Percentiles rank a stretch among this genome's conserved stretches.
These are phyloP conservation scores for Trypanosoma brucei DNA, from an alignment of 208 protist genomes.

Conservation along the genomic window DNA sequence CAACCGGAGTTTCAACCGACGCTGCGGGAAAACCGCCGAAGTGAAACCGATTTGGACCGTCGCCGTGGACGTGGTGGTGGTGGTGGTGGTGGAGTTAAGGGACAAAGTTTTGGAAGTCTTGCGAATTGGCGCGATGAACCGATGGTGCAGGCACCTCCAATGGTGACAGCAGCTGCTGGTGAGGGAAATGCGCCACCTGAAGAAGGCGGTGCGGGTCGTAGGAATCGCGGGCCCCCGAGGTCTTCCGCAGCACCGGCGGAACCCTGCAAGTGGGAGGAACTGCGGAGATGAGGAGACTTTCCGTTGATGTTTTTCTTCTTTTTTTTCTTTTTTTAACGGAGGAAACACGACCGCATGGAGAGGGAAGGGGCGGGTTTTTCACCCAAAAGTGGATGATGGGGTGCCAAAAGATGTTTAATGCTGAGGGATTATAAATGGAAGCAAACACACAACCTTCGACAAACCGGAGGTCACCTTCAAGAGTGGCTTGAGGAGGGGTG, in stretches of 20 bases:
- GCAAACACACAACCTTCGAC: too few species aligned
- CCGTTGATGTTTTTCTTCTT: too few species aligned
- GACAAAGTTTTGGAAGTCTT: constrained; percentile 19
- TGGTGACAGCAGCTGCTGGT: constrained; percentile 1
- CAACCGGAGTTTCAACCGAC: constrained; percentile 42
- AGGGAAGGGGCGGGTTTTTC: too few species aligned
- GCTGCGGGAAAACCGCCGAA: constrained; percentile 21
- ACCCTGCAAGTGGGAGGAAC: constrained; percentile 29
- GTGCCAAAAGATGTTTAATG: too few species aligned
- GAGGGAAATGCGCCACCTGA: constrained; percentile 16
- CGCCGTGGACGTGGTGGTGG: constrained; percentile 21
- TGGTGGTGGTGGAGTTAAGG: constrained; percentile 14
- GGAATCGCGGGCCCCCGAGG: constrained; percentile 12
- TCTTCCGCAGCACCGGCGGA: constrained; percentile 8
- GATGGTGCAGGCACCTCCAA: constrained; percentile 30
- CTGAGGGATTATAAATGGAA: too few species aligned
- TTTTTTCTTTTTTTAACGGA: too few species aligned
- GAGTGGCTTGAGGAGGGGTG: too few species aligned
- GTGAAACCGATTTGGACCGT: constrained; percentile 28
- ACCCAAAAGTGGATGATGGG: too few species aligned
- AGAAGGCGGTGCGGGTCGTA: constrained; percentile 17
- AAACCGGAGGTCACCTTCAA: too few species aligned
- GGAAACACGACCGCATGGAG: too few species aligned
- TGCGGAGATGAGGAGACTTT: constrained; percentile 22
- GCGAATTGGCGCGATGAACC: constrained; percentile 73